Evolutionary conservation across 2,329 filamentous ascomycete species (phyloP).

Genomic region (Fusarium mangiferae): DNA sequence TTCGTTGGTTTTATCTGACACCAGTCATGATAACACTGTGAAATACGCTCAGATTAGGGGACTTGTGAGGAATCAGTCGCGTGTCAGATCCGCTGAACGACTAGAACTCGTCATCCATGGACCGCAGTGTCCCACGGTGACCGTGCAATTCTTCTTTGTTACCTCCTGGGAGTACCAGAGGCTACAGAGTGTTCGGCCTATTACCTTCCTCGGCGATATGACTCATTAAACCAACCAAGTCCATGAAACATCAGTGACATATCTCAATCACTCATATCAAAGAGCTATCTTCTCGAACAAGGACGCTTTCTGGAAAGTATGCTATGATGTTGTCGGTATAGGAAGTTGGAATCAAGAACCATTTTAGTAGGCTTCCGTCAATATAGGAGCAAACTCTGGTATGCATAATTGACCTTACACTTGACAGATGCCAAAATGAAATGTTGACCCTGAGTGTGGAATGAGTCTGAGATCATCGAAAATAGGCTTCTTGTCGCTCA

Average conservation of each 20-base stretch:
- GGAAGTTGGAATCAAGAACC: fast-evolving
- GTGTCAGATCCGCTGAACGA: fast-evolving
- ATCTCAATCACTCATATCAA: fast-evolving
- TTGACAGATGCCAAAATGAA: too few species aligned
- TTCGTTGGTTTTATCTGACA: fast-evolving
- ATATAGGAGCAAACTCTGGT: too few species aligned
- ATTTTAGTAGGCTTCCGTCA: fast-evolving
- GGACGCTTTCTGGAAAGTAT: fast-evolving
- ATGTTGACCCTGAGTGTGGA: too few species aligned
- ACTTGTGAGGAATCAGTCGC: fast-evolving
- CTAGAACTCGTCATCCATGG: fast-evolving
- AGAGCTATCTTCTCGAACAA: fast-evolving
- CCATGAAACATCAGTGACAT: neutral
- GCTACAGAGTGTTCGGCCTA: neutral
- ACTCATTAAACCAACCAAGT: too few species aligned
- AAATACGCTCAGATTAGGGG: fast-evolving
- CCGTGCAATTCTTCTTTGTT: neutral
- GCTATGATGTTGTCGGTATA: fast-evolving
- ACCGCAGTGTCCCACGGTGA: fast-evolving
- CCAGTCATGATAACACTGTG: neutral
- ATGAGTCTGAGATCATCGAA: too few species aligned
- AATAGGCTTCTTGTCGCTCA: too few species aligned
- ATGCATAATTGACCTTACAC: fast-evolving
- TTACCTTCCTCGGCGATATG: too few species aligned
- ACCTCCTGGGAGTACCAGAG: too few species aligned